phyloP scores from a whole-genome alignment of 768 basidiomycete species.

The Panaeolus papilionaceus region DNA sequence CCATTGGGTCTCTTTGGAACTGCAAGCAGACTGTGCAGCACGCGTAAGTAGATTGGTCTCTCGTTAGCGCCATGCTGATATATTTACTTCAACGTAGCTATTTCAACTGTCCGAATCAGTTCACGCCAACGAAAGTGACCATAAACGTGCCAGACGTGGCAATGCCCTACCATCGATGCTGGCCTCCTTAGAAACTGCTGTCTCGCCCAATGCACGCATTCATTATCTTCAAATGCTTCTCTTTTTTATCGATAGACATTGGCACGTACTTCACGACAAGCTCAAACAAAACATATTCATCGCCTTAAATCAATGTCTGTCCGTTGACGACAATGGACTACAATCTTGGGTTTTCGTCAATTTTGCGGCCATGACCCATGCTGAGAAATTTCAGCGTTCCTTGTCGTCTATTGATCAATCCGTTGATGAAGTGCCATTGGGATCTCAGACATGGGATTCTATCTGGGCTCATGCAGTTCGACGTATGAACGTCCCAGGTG shows the following conservation, averaged over 20 bases:
- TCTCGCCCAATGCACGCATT: conserved; percentile 39
- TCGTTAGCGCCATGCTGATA: conserved; percentile 12
- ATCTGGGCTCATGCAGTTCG: conserved; percentile 87
- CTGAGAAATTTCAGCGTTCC: conserved; percentile 41
- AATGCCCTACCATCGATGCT: conserved; percentile 67
- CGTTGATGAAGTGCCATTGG: conserved; percentile 20
- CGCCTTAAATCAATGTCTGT: conserved; percentile 64
- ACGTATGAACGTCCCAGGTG: conserved; percentile 66
- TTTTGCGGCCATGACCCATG: conserved; percentile 72
- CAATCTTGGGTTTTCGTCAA: conserved; percentile 91
- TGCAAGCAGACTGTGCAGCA: conserved; percentile 80
- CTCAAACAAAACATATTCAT: conserved; percentile 63
- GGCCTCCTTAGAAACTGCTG: conserved; percentile 47
- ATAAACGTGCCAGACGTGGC: conserved; percentile 61
- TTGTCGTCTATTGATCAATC: conserved; percentile 10
- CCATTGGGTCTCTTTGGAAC: conserved; percentile 79
- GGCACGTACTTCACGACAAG: conserved; percentile 62
- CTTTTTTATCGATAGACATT: conserved; percentile 85
- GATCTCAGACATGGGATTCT: conserved; percentile 68
- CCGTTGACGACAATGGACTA: conserved; percentile 63
- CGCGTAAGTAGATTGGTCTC: conserved; percentile 50
- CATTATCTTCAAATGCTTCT: conserved; percentile 79
- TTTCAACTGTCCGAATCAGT: conserved; percentile 67
- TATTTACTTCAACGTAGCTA: conserved; percentile 48
- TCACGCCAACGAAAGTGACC: conserved; percentile 39